Evolutionary conservation across 495 filamentous ascomycete genomes (phyloP).

Genomic region (Penicillium soppii): DNA sequence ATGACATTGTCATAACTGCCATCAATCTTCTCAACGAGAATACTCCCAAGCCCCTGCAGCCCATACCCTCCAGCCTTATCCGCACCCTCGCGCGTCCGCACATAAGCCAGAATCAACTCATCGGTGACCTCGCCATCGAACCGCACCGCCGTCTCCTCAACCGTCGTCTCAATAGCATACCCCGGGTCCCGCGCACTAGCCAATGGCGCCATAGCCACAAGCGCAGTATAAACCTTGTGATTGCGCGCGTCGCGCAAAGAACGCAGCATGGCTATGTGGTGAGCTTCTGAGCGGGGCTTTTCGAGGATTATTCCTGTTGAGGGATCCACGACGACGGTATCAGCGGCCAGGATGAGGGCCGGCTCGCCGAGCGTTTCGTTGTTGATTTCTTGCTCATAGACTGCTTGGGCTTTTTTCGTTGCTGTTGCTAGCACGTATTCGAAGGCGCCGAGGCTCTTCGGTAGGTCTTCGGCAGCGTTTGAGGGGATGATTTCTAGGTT

Average conservation of each 20-base stretch:
- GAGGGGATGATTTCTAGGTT: slow-evolving; percentile 84
- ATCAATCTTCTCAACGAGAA: slow-evolving; percentile 84
- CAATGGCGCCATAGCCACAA: slow-evolving; percentile 77
- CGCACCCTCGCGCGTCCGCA: slow-evolving; percentile 84
- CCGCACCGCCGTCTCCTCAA: slow-evolving; percentile 83
- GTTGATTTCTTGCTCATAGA: slow-evolving; percentile 69
- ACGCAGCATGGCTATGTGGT: slow-evolving; percentile 80
- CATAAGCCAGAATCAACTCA: slow-evolving; percentile 83
- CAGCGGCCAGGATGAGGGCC: slow-evolving; percentile 82
- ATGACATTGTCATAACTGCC: slow-evolving; percentile 94
- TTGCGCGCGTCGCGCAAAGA: slow-evolving; percentile 67
- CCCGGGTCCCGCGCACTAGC: slow-evolving; percentile 75
- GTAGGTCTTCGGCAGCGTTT: slow-evolving; percentile 73
- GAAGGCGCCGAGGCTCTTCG: slow-evolving; percentile 76
- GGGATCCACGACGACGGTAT: slow-evolving; percentile 79
- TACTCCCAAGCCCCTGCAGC: slow-evolving; percentile 81
- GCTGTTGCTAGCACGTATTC: slow-evolving; percentile 92
- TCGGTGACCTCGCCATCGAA: slow-evolving; percentile 76
- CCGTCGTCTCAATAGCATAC: slow-evolving; percentile 74
- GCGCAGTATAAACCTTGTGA: slow-evolving; percentile 82
- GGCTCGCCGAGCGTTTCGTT: slow-evolving; percentile 65
- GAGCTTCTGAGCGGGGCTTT: slow-evolving; percentile 78
- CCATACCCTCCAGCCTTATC: slow-evolving; percentile 98
- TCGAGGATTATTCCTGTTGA: slow-evolving; percentile 71
- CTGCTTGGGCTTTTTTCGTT: slow-evolving; percentile 70